These are phyloP conservation scores for Dinochytrium kinnereticum DNA, from an alignment of 371 early-diverging fungal genomes.

Conservation along the genomic window DNA sequence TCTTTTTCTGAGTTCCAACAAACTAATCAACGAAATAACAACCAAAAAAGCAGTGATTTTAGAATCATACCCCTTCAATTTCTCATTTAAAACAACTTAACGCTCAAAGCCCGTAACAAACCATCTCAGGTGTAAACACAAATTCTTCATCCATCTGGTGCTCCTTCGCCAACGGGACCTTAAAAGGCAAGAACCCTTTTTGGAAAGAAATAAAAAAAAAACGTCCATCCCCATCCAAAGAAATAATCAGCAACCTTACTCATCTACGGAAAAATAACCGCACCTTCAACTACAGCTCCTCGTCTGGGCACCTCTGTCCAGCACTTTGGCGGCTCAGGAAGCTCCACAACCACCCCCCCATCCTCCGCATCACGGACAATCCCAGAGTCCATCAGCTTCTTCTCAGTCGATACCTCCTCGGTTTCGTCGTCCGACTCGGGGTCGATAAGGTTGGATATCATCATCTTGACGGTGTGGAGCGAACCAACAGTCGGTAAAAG, in stretches of 20 bases:
- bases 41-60: too few species aligned
- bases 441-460: neutral
- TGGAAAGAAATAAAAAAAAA: neutral
- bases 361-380: neutral
- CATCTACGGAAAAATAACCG: too few species aligned
- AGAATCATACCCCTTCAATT: too few species aligned
- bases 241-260: too few species aligned
- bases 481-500: too few species aligned
- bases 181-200: conserved; percentile 14
- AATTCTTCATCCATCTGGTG: conserved; percentile 14
- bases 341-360: neutral
- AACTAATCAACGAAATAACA: too few species aligned
- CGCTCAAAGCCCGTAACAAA: neutral
- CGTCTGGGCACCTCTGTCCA: conserved; percentile 12
- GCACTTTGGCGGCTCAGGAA: neutral
- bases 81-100: too few species aligned
- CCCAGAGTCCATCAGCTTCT: neutral
- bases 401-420: neutral
- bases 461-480: neutral
- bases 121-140: conserved; percentile 20
- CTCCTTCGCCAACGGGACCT: neutral
- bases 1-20: conserved; percentile 9
- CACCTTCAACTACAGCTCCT: conserved; percentile 4
- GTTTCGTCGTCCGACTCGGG: neutral
- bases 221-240: neutral